Evolutionary conservation across 352 stramenopile genomes (phyloP).

Genomic region (Thalassiosira sp.): DNA sequence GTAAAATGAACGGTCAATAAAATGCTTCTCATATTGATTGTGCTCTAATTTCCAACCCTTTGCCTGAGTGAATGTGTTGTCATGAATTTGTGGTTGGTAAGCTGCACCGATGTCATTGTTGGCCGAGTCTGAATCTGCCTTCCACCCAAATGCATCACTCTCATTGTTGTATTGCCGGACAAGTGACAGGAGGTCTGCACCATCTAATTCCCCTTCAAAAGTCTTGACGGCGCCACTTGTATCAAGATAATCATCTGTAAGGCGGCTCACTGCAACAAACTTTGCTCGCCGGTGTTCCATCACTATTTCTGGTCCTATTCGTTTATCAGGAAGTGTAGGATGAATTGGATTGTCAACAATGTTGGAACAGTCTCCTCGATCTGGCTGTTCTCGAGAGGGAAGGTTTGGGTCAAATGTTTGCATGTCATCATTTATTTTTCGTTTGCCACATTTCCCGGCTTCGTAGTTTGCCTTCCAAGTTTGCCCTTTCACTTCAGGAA

Average conservation of each 20-base stretch:
- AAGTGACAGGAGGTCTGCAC: conserved; percentile 48
- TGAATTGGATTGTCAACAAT: conserved; percentile 96
- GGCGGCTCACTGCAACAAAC: conserved; percentile 90
- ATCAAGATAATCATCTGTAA: conserved; percentile 90
- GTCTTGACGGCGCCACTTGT: conserved; percentile 79
- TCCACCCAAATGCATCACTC: conserved; percentile 56
- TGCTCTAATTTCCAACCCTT: conserved; percentile 51
- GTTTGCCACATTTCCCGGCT: conserved; percentile 85
- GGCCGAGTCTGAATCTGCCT: not conserved
- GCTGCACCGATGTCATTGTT: conserved; percentile 33
- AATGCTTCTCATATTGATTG: conserved; percentile 66
- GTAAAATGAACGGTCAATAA: conserved; percentile 75
- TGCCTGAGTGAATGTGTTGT: conserved; percentile 37
- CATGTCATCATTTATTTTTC: conserved; percentile 76
- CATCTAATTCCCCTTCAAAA: conserved; percentile 70
- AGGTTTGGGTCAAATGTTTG: conserved; percentile 67
- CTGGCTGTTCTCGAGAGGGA: conserved; percentile 27
- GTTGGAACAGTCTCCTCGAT: conserved; percentile 84
- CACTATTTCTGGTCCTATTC: conserved; percentile 88
- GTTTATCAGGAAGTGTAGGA: conserved; percentile 88
- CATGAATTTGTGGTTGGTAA: conserved; percentile 52
- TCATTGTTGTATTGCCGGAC: conserved; percentile 40
- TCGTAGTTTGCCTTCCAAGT: conserved; percentile 94
- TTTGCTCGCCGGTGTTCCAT: conserved; percentile 91
- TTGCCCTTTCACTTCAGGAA: conserved; percentile 87